A percentile compares a stretch with the other conserved stretches of the same genome.
These are phyloP conservation scores for Diphasiastrum complanatum DNA, from an alignment of 83 land plant genomes.

Conservation along the genomic window DNA sequence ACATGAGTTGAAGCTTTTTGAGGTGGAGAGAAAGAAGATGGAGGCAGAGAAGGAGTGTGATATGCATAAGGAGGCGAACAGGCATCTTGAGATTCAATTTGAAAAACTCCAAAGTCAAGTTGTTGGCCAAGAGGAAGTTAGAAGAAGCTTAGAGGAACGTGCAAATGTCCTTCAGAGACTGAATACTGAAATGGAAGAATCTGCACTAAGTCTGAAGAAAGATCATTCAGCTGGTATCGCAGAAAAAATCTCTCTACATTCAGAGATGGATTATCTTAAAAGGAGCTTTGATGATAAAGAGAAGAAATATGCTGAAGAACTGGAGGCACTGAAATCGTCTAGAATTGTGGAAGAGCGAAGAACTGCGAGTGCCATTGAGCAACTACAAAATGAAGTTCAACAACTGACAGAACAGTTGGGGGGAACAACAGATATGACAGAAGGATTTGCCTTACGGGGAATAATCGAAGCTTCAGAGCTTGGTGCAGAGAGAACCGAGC, in stretches of 20 bases:
- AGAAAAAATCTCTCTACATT: conserved; percentile 32
- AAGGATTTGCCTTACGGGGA: conserved; percentile 30
- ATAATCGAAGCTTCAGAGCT: conserved; percentile 33
- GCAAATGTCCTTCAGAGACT: conserved; percentile 1
- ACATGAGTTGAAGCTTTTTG: neutral
- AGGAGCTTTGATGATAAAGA: conserved; percentile 35
- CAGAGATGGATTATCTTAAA: conserved; percentile 30
- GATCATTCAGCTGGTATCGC: conserved; percentile 14
- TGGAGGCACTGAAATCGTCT: conserved; percentile 27
- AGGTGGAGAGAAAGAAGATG: conserved; percentile 10
- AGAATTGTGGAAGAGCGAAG: conserved; percentile 27
- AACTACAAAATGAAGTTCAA: conserved; percentile 42
- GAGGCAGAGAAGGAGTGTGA: conserved; percentile 1
- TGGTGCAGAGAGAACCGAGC: conserved; percentile 33
- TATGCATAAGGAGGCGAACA: conserved; percentile 6
- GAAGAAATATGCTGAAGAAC: conserved; percentile 28
- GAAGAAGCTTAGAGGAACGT: conserved; percentile 5
- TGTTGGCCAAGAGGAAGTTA: conserved; percentile 2
- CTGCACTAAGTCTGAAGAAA: conserved; percentile 15
- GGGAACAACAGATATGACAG: conserved; percentile 33
- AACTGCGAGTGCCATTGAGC: conserved; percentile 33
- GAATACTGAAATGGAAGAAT: conserved; percentile 3
- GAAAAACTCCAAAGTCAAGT: conserved; percentile 15
- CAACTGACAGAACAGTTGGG: conserved; percentile 36
- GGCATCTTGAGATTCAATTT: conserved; percentile 6